Conservation (phyloP, 768 basidiomycete species). For the Suillus ampliporus region DNA sequence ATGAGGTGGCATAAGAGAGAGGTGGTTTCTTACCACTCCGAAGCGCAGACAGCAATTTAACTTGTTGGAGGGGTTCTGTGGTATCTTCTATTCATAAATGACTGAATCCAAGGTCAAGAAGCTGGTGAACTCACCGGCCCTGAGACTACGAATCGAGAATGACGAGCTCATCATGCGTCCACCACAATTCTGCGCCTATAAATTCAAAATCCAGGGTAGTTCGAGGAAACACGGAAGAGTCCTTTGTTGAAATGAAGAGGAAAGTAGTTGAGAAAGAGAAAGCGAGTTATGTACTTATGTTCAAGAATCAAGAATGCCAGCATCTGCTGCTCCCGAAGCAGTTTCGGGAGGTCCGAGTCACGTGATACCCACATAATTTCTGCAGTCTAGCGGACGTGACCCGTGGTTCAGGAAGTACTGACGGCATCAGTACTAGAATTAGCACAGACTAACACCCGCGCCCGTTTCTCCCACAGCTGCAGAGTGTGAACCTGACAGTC, state of each 20-base stretch:
- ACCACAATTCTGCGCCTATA: neutral
- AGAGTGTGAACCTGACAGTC: neutral
- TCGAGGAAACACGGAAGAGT: neutral
- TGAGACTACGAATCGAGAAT: conserved; percentile 26
- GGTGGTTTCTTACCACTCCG: conserved; percentile 54
- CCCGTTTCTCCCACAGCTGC: neutral
- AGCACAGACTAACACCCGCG: no score
- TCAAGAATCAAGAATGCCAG: conserved; percentile 1
- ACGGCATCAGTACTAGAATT: no score
- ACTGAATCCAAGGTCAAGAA: conserved; percentile 8
- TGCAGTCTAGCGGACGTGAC: no score
- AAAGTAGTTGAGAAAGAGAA: neutral
- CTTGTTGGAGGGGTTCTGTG: conserved; percentile 61
- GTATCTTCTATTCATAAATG: conserved; percentile 23
- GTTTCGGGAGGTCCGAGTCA: neutral
- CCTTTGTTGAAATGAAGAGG: neutral
- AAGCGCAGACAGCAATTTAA: conserved; percentile 66
- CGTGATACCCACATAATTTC: neutral
- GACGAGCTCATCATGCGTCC: conserved; percentile 2
- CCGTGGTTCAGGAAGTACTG: no score
- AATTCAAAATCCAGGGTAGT: neutral
- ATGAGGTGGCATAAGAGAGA: conserved; percentile 4
- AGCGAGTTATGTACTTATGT: neutral
- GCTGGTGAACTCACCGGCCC: neutral
- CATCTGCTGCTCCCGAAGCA: neutral